phyloP scores from a whole-genome alignment of 306 rosid species.

The Medicago ruthenica region DNA sequence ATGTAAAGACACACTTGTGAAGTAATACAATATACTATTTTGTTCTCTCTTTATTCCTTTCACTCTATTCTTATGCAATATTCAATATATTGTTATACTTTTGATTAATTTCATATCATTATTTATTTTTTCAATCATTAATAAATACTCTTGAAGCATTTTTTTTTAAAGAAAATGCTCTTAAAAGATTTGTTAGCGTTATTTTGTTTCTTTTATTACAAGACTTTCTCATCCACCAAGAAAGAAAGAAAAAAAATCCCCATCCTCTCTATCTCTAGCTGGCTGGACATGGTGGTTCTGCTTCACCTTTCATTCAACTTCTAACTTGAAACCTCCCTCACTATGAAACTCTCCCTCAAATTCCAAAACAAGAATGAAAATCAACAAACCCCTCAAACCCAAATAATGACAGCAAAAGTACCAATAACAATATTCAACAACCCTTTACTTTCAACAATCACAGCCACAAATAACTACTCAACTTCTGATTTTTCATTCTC shows the following conservation, averaged over 20 bases:
- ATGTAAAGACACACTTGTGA: too few relatives aligned
- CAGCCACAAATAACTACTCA: constrained; percentile 46
- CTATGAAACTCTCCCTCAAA: constrained; percentile 75
- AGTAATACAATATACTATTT: too few relatives aligned
- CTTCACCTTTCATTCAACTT: neutral
- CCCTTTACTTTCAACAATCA: constrained; percentile 62
- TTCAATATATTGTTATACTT: too few relatives aligned
- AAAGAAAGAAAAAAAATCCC: neutral
- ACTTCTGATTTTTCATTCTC: constrained; percentile 72
- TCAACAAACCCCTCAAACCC: constrained; percentile 42
- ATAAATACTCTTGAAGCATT: too few relatives aligned
- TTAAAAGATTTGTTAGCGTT: too few relatives aligned
- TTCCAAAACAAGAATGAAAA: constrained; percentile 45
- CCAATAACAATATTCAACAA: constrained; percentile 70
- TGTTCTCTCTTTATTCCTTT: too few relatives aligned
- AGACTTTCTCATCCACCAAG: neutral
- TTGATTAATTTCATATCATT: too few relatives aligned
- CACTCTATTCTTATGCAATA: too few relatives aligned
- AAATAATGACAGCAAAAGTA: constrained; percentile 65
- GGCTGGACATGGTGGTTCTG: neutral
- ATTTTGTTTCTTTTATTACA: too few relatives aligned
- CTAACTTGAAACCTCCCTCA: constrained; percentile 1
- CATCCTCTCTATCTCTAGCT: neutral
- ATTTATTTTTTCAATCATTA: too few relatives aligned
- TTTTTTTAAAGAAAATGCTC: too few relatives aligned